Conservation (phyloP, 352 stramenopile species). For the Phytophthora citricola region DNA sequence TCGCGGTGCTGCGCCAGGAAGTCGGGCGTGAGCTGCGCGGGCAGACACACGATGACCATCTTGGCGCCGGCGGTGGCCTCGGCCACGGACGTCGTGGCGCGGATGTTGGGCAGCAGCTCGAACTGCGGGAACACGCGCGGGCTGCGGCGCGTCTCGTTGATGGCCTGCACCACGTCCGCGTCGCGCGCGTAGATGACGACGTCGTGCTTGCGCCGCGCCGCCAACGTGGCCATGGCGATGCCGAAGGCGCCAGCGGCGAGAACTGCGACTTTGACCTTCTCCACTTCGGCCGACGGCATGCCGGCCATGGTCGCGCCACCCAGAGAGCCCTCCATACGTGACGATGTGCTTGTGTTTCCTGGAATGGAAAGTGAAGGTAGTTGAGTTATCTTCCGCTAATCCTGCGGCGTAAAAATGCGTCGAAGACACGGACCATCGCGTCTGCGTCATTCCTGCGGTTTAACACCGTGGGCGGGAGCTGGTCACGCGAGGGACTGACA, state of each 20-base stretch:
- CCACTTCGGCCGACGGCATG: conserved; percentile 72
- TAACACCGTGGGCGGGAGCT: no score
- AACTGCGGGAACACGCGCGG: conserved; percentile 93
- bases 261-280: conserved; percentile 86
- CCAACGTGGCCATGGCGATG: conserved; percentile 94
- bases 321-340: conserved; percentile 51
- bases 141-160: conserved; percentile 93
- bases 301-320: conserved; percentile 65
- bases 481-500: no score
- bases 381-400: no score
- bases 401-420: background rate
- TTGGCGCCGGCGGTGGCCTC: conserved; percentile 89
- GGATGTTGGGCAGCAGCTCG: conserved; percentile 79
- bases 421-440: conserved; percentile 5
- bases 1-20: conserved; percentile 91
- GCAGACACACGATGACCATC: conserved; percentile 96
- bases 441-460: no score
- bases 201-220: conserved; percentile 90
- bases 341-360: background rate
- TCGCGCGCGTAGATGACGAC: conserved; percentile 94
- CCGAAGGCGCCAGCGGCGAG: conserved; percentile 96
- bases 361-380: background rate
- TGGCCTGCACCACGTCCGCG: conserved; percentile 73
- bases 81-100: conserved; percentile 90
- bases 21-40: conserved; percentile 93